phyloP scores from a whole-genome alignment of 2,329 filamentous ascomycete species.

The Ceratocystis harringtonii region DNA sequence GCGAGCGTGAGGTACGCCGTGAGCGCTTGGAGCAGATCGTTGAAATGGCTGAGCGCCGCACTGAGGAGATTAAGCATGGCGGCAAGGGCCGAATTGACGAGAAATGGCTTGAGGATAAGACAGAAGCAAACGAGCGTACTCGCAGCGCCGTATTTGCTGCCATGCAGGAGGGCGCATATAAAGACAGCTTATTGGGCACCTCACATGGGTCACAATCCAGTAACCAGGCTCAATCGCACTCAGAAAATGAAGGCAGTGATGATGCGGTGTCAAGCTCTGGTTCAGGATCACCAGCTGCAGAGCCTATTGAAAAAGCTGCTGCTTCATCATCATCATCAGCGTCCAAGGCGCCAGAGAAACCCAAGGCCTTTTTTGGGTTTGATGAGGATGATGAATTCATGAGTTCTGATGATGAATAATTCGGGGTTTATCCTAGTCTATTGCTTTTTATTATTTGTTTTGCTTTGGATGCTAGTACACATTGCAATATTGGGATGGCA shows the following conservation, averaged over 20 bases:
- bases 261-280: conserved; percentile 7
- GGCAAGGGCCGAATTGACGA: conserved; percentile 57
- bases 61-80: conserved; percentile 69
- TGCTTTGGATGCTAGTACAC: background rate
- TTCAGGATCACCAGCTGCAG: conserved; percentile 16
- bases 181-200: conserved; percentile 42
- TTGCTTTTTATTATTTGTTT: conserved; percentile 1
- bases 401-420: conserved; percentile 40
- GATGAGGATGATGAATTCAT: conserved; percentile 66
- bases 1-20: conserved; percentile 74
- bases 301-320: background rate
- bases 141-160: conserved; percentile 57
- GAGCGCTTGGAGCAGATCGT: conserved; percentile 82
- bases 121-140: conserved; percentile 74
- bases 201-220: conserved; percentile 35
- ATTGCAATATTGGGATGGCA: background rate
- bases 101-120: conserved; percentile 90
- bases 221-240: conserved; percentile 19
- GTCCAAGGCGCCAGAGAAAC: conserved; percentile 26
- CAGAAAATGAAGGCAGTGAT: conserved; percentile 21
- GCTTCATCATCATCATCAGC: conserved; percentile 17
- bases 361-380: conserved; percentile 53
- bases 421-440: background rate
- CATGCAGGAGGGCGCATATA: conserved; percentile 49
- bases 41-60: conserved; percentile 64